Conservation (phyloP, 1,284 basidiomycete genomes). For the Stereum hirsutum region DNA sequence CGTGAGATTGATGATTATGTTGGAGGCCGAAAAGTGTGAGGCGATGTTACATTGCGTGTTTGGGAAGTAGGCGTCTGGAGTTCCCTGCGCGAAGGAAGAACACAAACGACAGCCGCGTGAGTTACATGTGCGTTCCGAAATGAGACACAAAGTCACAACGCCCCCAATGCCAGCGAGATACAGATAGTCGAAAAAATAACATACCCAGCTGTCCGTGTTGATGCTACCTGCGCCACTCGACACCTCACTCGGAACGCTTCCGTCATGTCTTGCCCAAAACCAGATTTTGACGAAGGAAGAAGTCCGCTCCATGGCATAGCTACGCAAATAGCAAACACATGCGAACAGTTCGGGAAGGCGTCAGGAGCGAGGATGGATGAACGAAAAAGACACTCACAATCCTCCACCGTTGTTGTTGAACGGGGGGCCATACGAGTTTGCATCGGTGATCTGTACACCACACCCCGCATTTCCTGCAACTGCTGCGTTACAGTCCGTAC, state of each 20-base stretch:
- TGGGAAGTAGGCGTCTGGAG: conserved; percentile 47
- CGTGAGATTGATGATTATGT: conserved; percentile 19
- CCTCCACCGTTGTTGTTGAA: too few species aligned
- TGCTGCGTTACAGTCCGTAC: too few species aligned
- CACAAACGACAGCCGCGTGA: too few species aligned
- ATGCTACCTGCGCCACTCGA: conserved; percentile 27
- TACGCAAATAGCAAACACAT: too few species aligned
- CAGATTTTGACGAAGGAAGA: conserved; percentile 40
- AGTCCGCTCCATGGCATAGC: conserved; percentile 23
- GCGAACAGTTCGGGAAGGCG: too few species aligned
- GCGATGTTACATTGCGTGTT: conserved; percentile 39
- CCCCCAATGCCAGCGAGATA: too few species aligned
- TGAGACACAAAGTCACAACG: too few species aligned
- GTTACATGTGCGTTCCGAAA: not conserved
- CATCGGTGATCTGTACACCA: conserved; percentile 38
- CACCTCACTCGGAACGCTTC: conserved; percentile 36
- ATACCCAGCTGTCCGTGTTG: conserved; percentile 37
- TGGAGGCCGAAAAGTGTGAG: conserved; percentile 36
- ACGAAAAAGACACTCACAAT: conserved; percentile 4
- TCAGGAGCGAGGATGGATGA: too few species aligned
- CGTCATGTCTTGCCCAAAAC: conserved; percentile 44
- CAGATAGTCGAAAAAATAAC: not conserved
- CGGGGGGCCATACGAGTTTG: conserved; percentile 43
- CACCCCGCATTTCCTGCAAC: conserved; percentile 55
- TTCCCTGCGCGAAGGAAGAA: conserved; percentile 32